phyloP scores from a whole-genome alignment of 768 basidiomycete species.

The Sporobolomyces roseus region DNA sequence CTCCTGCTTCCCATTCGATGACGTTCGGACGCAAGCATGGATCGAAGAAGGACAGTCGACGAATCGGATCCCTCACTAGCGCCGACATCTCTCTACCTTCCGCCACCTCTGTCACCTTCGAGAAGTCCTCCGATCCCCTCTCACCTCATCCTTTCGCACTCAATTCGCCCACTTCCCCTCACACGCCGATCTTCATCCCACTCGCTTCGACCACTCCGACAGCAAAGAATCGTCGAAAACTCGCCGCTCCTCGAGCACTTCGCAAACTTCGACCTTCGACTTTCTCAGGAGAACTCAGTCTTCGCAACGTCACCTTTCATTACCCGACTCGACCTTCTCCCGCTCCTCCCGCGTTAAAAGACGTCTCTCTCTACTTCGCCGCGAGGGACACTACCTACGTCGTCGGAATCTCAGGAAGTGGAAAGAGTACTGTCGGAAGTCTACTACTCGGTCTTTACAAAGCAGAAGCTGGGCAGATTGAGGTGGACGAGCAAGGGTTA shows the following conservation, averaged over 20 bases:
- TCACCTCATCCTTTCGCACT: constrained; percentile 22
- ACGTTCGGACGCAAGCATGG: background rate
- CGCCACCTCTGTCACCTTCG: constrained; percentile 4
- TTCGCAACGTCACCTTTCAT: constrained; percentile 62
- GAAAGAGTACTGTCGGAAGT: constrained; percentile 68
- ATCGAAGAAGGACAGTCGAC: background rate
- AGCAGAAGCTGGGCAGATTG: constrained; percentile 61
- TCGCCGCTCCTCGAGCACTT: constrained; percentile 23
- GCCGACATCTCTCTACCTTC: constrained; percentile 6
- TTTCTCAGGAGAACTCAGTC: constrained; percentile 67
- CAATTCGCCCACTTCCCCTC: constrained; percentile 13
- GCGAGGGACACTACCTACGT: constrained; percentile 71
- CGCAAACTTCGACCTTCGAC: constrained; percentile 63
- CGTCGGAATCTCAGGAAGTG: constrained; percentile 72
- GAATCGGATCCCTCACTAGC: constrained; percentile 3
- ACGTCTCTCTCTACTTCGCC: constrained; percentile 66
- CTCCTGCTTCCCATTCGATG: background rate
- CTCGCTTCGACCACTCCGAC: constrained; percentile 24
- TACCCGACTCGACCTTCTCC: constrained; percentile 65
- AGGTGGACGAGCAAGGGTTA: constrained; percentile 78
- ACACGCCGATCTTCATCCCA: constrained; percentile 33
- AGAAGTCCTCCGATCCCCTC: constrained; percentile 10
- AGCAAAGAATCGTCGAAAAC: background rate
- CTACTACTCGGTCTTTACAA: constrained; percentile 70
- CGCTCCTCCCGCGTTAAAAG: constrained; percentile 57